phyloP scores from a whole-genome alignment of 441 rosid species.

The Brassica balearica region DNA sequence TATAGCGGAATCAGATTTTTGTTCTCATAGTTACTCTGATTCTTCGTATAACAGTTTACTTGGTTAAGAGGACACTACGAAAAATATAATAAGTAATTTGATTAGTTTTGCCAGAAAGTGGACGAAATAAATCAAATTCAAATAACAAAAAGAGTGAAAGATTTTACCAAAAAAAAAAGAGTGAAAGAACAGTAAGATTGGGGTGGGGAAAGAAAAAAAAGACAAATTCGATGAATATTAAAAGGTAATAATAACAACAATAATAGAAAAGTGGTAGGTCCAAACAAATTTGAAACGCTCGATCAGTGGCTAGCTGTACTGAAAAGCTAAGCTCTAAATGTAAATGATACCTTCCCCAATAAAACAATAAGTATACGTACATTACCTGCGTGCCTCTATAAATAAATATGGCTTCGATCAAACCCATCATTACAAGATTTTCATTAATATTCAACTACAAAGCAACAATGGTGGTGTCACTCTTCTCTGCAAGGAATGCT shows the following conservation, averaged over 20 bases:
- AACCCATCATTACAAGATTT: constrained; percentile 15
- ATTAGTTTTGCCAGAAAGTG: background rate
- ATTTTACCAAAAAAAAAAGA: constrained; percentile 2
- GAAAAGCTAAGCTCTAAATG: constrained; percentile 42
- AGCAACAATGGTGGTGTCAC: constrained; percentile 28
- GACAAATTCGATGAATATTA: constrained; percentile 16
- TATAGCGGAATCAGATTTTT: background rate
- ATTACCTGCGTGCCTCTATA: constrained; percentile 27
- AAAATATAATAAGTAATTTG: background rate
- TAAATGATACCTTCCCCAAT: constrained; percentile 33
- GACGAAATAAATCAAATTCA: background rate
- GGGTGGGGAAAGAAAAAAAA: constrained; percentile 13
- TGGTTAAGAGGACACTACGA: background rate
- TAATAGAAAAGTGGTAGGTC: constrained; percentile 43
- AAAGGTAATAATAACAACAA: constrained; percentile 35
- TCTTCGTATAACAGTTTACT: background rate
- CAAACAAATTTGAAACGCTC: constrained; percentile 32
- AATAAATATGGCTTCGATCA: constrained; percentile 28
- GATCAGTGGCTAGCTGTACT: constrained; percentile 41
- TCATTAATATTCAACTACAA: constrained; percentile 2
- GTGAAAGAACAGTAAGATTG: constrained; percentile 34
- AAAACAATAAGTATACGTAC: constrained; percentile 13
- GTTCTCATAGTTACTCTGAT: background rate
- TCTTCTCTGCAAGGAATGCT: constrained; percentile 31
- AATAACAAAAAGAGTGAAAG: constrained; percentile 18